These are phyloP conservation scores for Sporothrix luriei DNA, from an alignment of 2,329 filamentous ascomycete genomes.

Conservation along the genomic window DNA sequence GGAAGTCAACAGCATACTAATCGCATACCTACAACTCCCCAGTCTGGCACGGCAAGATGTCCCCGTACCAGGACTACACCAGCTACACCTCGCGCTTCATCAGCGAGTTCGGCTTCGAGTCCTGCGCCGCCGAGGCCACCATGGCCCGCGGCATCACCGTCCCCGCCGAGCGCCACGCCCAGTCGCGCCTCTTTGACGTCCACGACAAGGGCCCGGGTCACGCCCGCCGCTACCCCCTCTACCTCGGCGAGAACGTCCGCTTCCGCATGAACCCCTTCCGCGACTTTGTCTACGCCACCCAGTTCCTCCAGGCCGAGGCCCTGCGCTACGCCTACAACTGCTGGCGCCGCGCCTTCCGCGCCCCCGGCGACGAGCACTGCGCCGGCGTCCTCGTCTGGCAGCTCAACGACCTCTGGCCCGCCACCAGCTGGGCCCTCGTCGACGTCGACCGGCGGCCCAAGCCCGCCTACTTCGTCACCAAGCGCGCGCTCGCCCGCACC, in stretches of 20 bases:
- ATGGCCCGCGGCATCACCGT: conserved; percentile 65
- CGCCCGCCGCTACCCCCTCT: conserved; percentile 69
- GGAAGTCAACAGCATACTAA: background rate
- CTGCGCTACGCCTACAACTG: conserved; percentile 51
- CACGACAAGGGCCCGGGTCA: conserved; percentile 80
- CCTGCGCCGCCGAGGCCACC: conserved; percentile 72
- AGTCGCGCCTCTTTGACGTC: conserved; percentile 73
- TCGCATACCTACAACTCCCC: too few species aligned
- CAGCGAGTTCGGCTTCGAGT: conserved; percentile 80
- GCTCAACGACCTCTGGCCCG: conserved; percentile 71
- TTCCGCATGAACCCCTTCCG: background rate
- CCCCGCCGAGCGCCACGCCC: conserved; percentile 59
- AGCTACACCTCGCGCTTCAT: conserved; percentile 74
- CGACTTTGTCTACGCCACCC: conserved; percentile 41
- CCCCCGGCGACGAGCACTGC: conserved; percentile 49
- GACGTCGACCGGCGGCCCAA: conserved; percentile 67
- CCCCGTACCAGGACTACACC: conserved; percentile 72
- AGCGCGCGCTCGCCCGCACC: conserved; percentile 61
- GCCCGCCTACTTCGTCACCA: conserved; percentile 53
- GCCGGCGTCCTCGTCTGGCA: conserved; percentile 71
- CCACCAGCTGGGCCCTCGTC: conserved; percentile 67
- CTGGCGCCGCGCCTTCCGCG: conserved; percentile 64
- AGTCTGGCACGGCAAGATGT: conserved; percentile 67
- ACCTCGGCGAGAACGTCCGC: conserved; percentile 72
- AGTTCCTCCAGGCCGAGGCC: conserved; percentile 55